Base-by-base conservation (phyloP, 345 rosid species). In the Excoecaria agallocha region DNA sequence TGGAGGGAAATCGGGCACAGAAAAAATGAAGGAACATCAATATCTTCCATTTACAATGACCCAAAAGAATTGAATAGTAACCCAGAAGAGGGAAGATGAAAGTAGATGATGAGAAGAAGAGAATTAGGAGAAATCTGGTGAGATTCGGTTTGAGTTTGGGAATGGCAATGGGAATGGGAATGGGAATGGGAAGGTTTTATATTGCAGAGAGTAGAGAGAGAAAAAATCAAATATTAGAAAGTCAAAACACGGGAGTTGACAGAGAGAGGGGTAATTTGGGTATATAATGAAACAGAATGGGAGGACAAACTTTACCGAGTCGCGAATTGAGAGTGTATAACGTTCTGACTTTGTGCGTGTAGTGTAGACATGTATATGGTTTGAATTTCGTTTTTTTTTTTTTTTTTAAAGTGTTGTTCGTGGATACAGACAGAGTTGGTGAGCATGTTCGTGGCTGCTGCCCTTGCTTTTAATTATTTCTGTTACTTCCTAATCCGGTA, bases 1-100 rank as follows among this genome's bases (percentile, higher is more conserved):
- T 85, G 87, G 2, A 89, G 82, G 50, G 96, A 91, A 57, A 91
- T 88, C 0, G 96, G 96, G 78, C 96, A 91, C 77, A 86, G 83
- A 54, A 91, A 91, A 66, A 77, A 88, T 0, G 85, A 48, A 19
- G 96, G 96, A 66, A 91, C 85, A 69, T 87, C 91, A 61, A 91
- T 85, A 50, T 85, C 93, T 22, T 89, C 91, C 90, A 87, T 89
- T 69, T 0, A 17, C 38, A n/a, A 5, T 15, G 12, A 30, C 16
- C 24, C 12, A n/a, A 55, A 72, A 35, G 24, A 37, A 13, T 70
- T 49, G 43, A 48, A 62, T 30, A 30, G 2, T 30, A 60, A n/a
- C 58, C 8, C 41, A 75, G 79, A 70, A 12, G 76, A 72, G 77
- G 51, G 56, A 51, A 20, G 45, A 39, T 19, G 39, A 66, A 5